Evolutionary conservation across 2,329 filamentous ascomycete species (phyloP), one percentile per base, ranked within the genome.

Genomic region (Nemania serpens): DNA sequence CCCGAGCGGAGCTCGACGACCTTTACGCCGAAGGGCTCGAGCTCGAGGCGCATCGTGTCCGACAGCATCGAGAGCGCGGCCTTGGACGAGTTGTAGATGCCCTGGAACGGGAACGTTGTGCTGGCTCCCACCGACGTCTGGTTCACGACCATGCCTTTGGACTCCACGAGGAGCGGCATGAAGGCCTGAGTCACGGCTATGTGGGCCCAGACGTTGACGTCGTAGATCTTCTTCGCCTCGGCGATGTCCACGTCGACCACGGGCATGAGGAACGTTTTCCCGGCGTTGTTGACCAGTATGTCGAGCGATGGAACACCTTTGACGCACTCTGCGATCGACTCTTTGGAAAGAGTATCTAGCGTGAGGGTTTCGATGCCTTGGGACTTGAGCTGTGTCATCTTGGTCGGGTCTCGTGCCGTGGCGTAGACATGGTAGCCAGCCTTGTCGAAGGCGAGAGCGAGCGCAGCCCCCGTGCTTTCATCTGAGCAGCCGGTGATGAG

Each of bases 1-100:
- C 78, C 78, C 2, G 78, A 77, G 49, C 77, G 75, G 22, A 80
- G 66, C 11, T 74, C 68, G 49, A 74, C 66, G 1, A 78, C 76
- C 1, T 72, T 65, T 41, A 85, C 76, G 4, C 78, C 75, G 29
- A 85, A 81, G 0, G 77, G 76, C 1, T 66, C 68, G 1, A 84
- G 70, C 70, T 85, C 83, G 0, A 70, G 59, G 0, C 70, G 69
- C 2, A 84, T 71, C 0, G 76, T 75, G 57, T 82, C 79, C 2
- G 77, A 77, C 6, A 84, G 62, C 5, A 76, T 78, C 7, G 78
- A 78, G 3, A 79, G 67, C 20, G 79, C 78, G 13, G 75, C 77
- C 68, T 86, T 85, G 22, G 78, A 67, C 3, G 63, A 58, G 41
- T 62, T 66, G 55, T 69, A 67, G 6, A 72, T 58, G 33, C 66